Percentiles rank a stretch among this genome's conserved stretches.
These are phyloP conservation scores for Silene uniflora DNA, from an alignment of 148 eudicot genomes.

Conservation along the genomic window DNA sequence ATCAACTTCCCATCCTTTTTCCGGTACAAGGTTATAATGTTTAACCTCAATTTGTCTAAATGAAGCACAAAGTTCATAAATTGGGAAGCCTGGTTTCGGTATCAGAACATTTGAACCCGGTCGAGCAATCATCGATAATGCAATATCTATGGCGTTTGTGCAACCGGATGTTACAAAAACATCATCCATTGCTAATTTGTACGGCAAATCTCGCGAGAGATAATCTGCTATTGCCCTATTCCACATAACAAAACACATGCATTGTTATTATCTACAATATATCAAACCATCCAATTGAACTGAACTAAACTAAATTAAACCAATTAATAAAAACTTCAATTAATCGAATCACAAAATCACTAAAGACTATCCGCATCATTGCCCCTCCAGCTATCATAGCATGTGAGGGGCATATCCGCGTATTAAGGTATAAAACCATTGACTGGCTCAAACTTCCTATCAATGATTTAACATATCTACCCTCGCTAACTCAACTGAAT, in stretches of 20 bases:
- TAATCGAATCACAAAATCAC: too few relatives aligned
- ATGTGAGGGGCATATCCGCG: too few relatives aligned
- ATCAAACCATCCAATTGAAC: neutral
- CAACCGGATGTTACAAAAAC: conserved; percentile 85
- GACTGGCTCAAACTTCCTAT: too few relatives aligned
- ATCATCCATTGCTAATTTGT: conserved; percentile 56
- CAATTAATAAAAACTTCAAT: too few relatives aligned
- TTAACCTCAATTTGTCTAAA: conserved; percentile 71
- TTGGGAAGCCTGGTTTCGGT: conserved; percentile 91
- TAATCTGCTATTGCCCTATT: conserved; percentile 82
- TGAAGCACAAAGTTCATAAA: conserved; percentile 81
- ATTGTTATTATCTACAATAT: too few relatives aligned
- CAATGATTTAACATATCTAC: too few relatives aligned
- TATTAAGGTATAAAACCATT: too few relatives aligned
- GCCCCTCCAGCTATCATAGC: too few relatives aligned
- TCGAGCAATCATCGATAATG: conserved; percentile 53
- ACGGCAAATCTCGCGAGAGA: conserved; percentile 72
- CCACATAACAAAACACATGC: neutral
- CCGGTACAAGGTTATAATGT: conserved; percentile 64
- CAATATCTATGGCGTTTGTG: conserved; percentile 85
- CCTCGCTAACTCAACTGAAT: too few relatives aligned
- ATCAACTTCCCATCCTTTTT: conserved; percentile 76
- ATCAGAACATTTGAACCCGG: conserved; percentile 82
- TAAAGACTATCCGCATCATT: too few relatives aligned
- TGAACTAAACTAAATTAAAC: neutral